Evolutionary conservation across 805 yeast species (phyloP).

Genomic region (Barnettozyma californica): DNA sequence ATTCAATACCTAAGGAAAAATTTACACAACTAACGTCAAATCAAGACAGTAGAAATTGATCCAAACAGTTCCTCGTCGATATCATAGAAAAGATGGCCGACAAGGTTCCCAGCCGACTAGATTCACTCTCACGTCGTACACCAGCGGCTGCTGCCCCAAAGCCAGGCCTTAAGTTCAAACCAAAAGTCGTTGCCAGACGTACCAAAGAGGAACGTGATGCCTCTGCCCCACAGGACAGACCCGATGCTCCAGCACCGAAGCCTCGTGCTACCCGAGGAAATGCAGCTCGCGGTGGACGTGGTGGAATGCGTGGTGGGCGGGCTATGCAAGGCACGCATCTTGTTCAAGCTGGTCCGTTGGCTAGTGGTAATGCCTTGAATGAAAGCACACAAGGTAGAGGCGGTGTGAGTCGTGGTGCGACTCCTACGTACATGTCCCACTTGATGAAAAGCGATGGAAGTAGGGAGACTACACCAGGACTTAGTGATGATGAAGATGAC

Average conservation of each 20-base stretch:
- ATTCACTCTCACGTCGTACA: slow-evolving; percentile 32
- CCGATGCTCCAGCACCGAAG: slow-evolving; percentile 8
- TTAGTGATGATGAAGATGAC: slow-evolving; percentile 32
- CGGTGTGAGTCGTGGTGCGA: slow-evolving; percentile 19
- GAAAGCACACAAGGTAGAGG: slow-evolving; percentile 18
- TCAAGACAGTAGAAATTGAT: background rate
- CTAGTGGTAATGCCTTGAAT: slow-evolving; percentile 45
- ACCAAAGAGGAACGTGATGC: slow-evolving; percentile 80
- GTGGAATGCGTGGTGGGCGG: slow-evolving; percentile 24
- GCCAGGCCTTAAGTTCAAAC: slow-evolving; percentile 70
- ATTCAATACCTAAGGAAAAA: background rate
- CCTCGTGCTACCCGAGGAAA: slow-evolving; percentile 6
- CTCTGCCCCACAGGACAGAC: slow-evolving; percentile 45
- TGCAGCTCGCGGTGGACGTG: slow-evolving; percentile 15
- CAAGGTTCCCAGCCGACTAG: slow-evolving; percentile 28
- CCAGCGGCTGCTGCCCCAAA: slow-evolving; percentile 27
- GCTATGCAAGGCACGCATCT: slow-evolving; percentile 45
- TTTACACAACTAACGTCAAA: background rate
- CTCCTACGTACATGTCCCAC: slow-evolving; percentile 39
- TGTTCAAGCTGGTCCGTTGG: slow-evolving; percentile 68
- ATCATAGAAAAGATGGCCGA: slow-evolving; percentile 18
- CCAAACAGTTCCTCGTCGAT: background rate
- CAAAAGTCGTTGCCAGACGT: slow-evolving; percentile 82
- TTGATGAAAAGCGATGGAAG: slow-evolving; percentile 25
- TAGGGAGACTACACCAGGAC: slow-evolving; percentile 23